Percentiles rank a stretch among this genome's conserved stretches.
These are phyloP conservation scores for Triticum monococcum DNA, from an alignment of 176 grass and related monocot species.

Conservation along the genomic window DNA sequence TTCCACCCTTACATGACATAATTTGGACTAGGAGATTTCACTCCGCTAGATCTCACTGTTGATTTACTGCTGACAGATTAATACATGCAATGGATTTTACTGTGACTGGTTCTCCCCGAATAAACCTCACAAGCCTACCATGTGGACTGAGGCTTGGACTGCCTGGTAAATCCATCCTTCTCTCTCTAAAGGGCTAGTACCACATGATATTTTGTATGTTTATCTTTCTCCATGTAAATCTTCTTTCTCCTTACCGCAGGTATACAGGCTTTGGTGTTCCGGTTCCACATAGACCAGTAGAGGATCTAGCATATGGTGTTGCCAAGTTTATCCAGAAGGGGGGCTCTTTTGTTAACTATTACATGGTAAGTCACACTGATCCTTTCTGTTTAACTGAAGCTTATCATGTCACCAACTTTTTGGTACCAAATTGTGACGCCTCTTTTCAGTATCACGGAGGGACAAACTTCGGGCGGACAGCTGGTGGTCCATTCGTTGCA, in stretches of 20 bases:
- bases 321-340: conserved; percentile 95
- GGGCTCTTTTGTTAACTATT: conserved; percentile 98
- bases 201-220: background rate
- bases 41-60: background rate
- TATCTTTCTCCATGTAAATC: conserved; percentile 28
- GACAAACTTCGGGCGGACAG: conserved; percentile 92
- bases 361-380: conserved; percentile 64
- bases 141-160: conserved; percentile 99
- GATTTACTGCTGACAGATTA: conserved; percentile 57
- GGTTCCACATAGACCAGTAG: conserved; percentile 83
- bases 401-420: conserved; percentile 4
- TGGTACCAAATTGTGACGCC: background rate
- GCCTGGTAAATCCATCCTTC: conserved; percentile 66
- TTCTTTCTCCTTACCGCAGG: conserved; percentile 48
- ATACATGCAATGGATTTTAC: conserved; percentile 98
- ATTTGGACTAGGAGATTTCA: background rate
- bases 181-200: conserved; percentile 5
- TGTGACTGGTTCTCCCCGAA: conserved; percentile 92
- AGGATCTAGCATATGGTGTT: conserved; percentile 92
- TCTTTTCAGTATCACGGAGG: conserved; percentile 85
- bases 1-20: background rate
- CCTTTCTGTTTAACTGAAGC: conserved; percentile 12
- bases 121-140: conserved; percentile 84
- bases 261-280: conserved; percentile 90
- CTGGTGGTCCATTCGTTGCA: conserved; percentile 95